phyloP scores from a whole-genome alignment of 371 early-diverging fungal species.

The Rhizopus delemar region DNA sequence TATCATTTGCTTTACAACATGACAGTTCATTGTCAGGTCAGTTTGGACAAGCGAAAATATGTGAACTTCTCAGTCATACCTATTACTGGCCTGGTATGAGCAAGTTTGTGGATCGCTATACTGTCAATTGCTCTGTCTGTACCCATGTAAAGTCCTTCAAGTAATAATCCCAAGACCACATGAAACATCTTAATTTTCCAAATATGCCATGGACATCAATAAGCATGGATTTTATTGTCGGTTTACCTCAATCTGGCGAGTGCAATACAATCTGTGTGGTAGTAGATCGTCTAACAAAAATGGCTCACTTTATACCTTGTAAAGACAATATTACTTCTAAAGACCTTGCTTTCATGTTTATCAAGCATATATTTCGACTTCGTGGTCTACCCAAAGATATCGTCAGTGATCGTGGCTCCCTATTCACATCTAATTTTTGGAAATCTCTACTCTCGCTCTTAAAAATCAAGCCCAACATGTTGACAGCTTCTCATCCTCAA shows the following conservation, averaged over 20 bases:
- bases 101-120: conserved; percentile 34
- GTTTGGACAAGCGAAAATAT: conserved; percentile 47
- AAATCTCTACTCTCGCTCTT: conserved; percentile 21
- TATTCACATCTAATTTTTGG: conserved; percentile 48
- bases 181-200: conserved; percentile 43
- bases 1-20: conserved; percentile 33
- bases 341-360: conserved; percentile 32
- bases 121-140: conserved; percentile 48
- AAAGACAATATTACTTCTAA: conserved; percentile 25
- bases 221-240: conserved; percentile 53
- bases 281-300: conserved; percentile 51
- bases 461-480: conserved; percentile 31
- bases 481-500: conserved; percentile 53
- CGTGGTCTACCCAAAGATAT: conserved; percentile 47
- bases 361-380: conserved; percentile 30
- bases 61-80: conserved; percentile 27
- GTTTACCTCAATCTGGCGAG: conserved; percentile 36
- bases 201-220: conserved; percentile 44
- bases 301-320: conserved; percentile 43
- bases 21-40: conserved; percentile 50
- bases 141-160: conserved; percentile 27
- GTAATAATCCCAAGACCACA: conserved; percentile 33
- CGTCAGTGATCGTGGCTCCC: conserved; percentile 45
- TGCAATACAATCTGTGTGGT: conserved; percentile 42
- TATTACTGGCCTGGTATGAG: conserved; percentile 52